Base-by-base conservation (phyloP, 345 rosid species). In the Linum tenue region DNA sequence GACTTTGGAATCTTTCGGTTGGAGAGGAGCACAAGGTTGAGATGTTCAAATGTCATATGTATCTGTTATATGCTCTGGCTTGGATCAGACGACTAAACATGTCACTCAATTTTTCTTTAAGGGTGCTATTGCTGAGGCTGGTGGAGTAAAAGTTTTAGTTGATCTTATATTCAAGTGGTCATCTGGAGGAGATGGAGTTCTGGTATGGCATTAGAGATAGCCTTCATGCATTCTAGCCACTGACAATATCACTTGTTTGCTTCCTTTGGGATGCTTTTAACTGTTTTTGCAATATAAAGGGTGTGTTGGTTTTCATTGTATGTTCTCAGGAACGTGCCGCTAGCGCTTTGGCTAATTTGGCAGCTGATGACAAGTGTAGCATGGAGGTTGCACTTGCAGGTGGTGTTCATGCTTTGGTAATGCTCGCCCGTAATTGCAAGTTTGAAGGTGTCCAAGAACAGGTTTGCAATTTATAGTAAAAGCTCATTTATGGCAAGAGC, bases 21-120 rank as follows among this genome's bases (percentile, higher is more conserved):
- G 96, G 92, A 77, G 96, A 89, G 77, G 96, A 86, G 67, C 96
- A 89, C 74, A 86, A 89, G 89, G 96, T 83, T 80, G 61, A 35
- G 50, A 3, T 48, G 11, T 48, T 48, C 53, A 7, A 48, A 48
- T 48, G 53, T 48, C 53, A 22, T 22, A 48, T 6, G 31, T 44
- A 16, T 64, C 37, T 42, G 43, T 42, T 40, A 22, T 17, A 57
- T 40, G 42, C 39, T 69, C 59, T 22, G 31, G 7, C 7, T 1
- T 57, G 22, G 7, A 31, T 17, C 22, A 22, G 15, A 31, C 16
- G 31, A 22, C 31, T 57, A 57, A 9, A 9, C 5, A 17, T 17
- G 36, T 3, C 11, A 8, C 16, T 11, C 10, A 17, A 64, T 3
- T 61, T 56, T 50, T 63, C 60, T 67, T 44, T 67, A 69, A 88